phyloP scores from a whole-genome alignment of 768 basidiomycete genomes.

The Suillus bovinus region DNA sequence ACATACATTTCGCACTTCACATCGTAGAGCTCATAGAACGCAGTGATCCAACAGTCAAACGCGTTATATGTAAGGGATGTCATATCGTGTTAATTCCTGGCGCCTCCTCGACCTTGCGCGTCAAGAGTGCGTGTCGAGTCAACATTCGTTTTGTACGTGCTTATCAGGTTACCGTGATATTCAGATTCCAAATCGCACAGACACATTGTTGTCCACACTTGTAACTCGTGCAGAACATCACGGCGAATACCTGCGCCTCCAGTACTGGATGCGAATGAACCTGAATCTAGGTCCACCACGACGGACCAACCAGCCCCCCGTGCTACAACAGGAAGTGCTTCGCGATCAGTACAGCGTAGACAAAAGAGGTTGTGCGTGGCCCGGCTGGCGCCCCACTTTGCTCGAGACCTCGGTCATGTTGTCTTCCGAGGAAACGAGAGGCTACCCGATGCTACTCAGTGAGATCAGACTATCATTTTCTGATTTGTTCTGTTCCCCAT shows the following conservation, averaged over 20 bases:
- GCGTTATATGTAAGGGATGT: slow-evolving; percentile 74
- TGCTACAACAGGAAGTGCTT: slow-evolving; percentile 3
- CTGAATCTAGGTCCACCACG: background rate
- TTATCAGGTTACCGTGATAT: slow-evolving; percentile 25
- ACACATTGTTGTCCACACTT: slow-evolving; percentile 58
- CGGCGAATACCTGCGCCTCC: slow-evolving; percentile 72
- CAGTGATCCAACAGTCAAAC: slow-evolving; percentile 85
- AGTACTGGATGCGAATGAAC: slow-evolving; percentile 17
- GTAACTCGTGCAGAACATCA: slow-evolving; percentile 54
- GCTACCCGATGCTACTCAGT: slow-evolving; percentile 19
- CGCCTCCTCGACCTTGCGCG: slow-evolving; percentile 58
- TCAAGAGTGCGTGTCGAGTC: slow-evolving; percentile 52
- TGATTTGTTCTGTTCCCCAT: background rate
- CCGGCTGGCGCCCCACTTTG: slow-evolving; percentile 61
- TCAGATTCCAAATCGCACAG: slow-evolving; percentile 49
- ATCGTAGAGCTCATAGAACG: background rate
- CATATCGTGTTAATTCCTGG: slow-evolving; percentile 67
- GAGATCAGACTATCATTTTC: background rate
- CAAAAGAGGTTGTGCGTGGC: slow-evolving; percentile 26
- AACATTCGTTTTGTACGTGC: background rate
- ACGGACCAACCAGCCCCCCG: background rate
- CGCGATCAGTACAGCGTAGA: background rate
- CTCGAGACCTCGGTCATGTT: slow-evolving; percentile 63
- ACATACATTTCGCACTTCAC: background rate
- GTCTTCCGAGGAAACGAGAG: slow-evolving; percentile 65